phyloP scores from a whole-genome alignment of 345 rosid genomes.

The Syzygium aqueum region DNA sequence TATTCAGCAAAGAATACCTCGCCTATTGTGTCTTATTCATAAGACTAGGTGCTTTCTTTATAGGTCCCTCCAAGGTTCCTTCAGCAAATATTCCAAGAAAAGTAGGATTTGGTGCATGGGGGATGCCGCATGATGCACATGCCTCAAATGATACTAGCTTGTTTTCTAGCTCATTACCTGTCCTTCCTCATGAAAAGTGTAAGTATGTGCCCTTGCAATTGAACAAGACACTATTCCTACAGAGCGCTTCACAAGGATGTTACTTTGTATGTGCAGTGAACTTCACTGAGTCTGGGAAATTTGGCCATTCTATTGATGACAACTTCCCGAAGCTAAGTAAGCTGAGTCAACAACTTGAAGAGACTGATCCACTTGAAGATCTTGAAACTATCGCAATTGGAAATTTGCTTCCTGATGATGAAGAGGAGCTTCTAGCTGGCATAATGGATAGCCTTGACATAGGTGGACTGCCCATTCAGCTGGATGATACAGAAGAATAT shows the following conservation, averaged over 20 bases:
- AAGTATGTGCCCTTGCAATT: conserved; percentile 10
- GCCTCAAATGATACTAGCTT: conserved; percentile 58
- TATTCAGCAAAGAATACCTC: background rate
- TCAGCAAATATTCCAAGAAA: conserved; percentile 11
- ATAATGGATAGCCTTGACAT: conserved; percentile 71
- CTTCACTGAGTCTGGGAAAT: conserved; percentile 36
- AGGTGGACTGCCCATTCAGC: conserved; percentile 41
- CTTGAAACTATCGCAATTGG: conserved; percentile 40
- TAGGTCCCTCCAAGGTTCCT: conserved; percentile 23
- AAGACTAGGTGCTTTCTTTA: background rate
- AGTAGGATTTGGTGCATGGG: conserved; percentile 38
- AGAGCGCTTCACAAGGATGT: background rate
- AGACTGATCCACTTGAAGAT: conserved; percentile 39
- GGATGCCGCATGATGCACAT: conserved; percentile 24
- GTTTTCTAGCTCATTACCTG: conserved; percentile 83
- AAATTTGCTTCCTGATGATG: conserved; percentile 67
- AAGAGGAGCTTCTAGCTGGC: conserved; percentile 84
- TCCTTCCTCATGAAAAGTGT: conserved; percentile 70
- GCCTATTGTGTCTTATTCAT: background rate
- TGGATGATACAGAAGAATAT: conserved; percentile 77
- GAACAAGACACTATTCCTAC: background rate
- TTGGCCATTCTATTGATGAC: conserved; percentile 37
- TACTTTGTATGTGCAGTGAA: conserved; percentile 44
- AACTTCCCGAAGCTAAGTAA: conserved; percentile 35
- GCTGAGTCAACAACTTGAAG: conserved; percentile 27